A percentile compares a stretch with the other conserved stretches of the same genome.
phyloP scores from a whole-genome alignment of 1,284 basidiomycete genomes.

The Chalciporus sp. region DNA sequence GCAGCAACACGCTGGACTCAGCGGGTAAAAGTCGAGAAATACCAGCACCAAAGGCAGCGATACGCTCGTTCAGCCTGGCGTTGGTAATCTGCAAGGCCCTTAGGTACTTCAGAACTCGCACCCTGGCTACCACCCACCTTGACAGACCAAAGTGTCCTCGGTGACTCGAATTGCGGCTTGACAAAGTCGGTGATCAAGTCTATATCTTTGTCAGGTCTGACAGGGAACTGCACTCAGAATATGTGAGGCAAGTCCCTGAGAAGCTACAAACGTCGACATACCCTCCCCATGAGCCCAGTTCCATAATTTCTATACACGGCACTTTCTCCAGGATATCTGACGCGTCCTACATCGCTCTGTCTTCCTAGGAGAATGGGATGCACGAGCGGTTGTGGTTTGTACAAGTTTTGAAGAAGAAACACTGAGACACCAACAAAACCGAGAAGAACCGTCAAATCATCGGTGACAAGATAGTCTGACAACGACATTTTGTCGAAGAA shows the following conservation, averaged over 20 bases:
- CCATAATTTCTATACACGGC: conserved; percentile 82
- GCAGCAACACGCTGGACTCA: conserved; percentile 68
- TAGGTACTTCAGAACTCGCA: background rate
- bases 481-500: conserved; percentile 41
- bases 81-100: conserved; percentile 61
- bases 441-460: conserved; percentile 75
- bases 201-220: conserved; percentile 69
- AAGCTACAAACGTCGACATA: conserved; percentile 37
- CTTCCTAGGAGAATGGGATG: conserved; percentile 82
- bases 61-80: conserved; percentile 61
- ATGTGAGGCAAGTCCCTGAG: background rate
- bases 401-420: conserved; percentile 73
- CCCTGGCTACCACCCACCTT: conserved; percentile 47
- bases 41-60: conserved; percentile 68
- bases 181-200: conserved; percentile 68
- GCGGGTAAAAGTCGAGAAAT: conserved; percentile 61
- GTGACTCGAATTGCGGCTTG: conserved; percentile 61
- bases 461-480: conserved; percentile 63
- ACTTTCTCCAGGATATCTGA: conserved; percentile 73
- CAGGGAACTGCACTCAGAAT: conserved; percentile 57
- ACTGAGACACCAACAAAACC: conserved; percentile 72
- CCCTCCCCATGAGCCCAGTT: conserved; percentile 76
- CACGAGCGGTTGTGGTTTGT: conserved; percentile 77
- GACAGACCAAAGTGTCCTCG: conserved; percentile 75
- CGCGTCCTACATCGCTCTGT: conserved; percentile 81